These are phyloP conservation scores for Peronospora belbahrii DNA, from an alignment of 352 stramenopile genomes.

Conservation along the genomic window DNA sequence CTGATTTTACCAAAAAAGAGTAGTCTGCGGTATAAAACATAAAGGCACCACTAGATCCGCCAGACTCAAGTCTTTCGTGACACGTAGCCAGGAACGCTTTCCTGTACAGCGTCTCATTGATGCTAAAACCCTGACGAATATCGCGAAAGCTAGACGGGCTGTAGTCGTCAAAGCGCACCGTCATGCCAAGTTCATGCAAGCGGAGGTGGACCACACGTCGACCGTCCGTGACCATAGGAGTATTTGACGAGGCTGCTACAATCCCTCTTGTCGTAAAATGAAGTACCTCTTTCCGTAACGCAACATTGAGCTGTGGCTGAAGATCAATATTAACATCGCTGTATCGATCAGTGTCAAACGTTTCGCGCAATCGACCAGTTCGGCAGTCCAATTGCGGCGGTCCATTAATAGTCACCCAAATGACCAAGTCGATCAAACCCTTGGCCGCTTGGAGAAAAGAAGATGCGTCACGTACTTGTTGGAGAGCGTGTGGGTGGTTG, in stretches of 20 bases:
- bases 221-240: constrained; percentile 34
- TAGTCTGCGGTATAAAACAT: constrained; percentile 90
- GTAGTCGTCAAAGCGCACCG: constrained; percentile 75
- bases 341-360: constrained; percentile 40
- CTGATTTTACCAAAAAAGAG: constrained; percentile 83
- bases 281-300: constrained; percentile 81
- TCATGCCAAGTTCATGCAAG: constrained; percentile 77
- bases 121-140: constrained; percentile 70
- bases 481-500: constrained; percentile 20
- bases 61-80: constrained; percentile 75
- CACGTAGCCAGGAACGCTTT: constrained; percentile 76
- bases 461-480: constrained; percentile 44
- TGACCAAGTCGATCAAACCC: constrained; percentile 77
- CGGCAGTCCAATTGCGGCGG: constrained; percentile 25
- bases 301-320: constrained; percentile 80
- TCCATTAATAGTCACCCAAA: constrained; percentile 77
- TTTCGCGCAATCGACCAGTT: constrained; percentile 20
- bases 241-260: constrained; percentile 66
- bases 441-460: constrained; percentile 70
- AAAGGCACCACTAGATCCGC: constrained; percentile 82
- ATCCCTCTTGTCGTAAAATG: constrained; percentile 84
- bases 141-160: constrained; percentile 61
- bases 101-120: constrained; percentile 67
- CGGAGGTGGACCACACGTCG: constrained; percentile 61
- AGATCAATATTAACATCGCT: constrained; percentile 78